Conservation (phyloP, 257 asterid species). For the Linaria vulgaris region DNA sequence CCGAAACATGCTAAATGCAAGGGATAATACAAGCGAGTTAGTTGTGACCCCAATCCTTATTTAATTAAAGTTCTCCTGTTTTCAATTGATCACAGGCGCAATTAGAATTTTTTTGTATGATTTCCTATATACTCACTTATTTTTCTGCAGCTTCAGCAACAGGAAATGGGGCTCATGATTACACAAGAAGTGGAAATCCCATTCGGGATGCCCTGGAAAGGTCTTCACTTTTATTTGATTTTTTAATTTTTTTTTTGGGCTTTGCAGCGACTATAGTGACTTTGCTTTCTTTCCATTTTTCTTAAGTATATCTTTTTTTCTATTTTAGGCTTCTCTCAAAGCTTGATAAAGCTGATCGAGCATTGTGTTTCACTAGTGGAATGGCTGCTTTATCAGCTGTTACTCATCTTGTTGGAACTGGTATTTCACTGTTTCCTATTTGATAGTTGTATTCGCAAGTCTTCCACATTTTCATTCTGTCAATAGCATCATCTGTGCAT, state of each 20-base stretch:
- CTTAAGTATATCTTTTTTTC: constrained; percentile 21
- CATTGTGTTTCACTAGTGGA: constrained; percentile 94
- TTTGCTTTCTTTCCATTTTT: constrained; percentile 2
- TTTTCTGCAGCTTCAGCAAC: constrained; percentile 82
- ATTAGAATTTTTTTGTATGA: too few relatives aligned
- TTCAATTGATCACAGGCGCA: neutral
- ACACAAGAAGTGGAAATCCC: constrained; percentile 98
- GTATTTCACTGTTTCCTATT: constrained; percentile 33
- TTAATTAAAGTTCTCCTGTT: neutral
- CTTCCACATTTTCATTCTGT: neutral
- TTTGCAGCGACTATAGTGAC: neutral
- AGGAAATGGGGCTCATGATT: constrained; percentile 74
- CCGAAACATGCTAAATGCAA: too few relatives aligned
- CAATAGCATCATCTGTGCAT: neutral
- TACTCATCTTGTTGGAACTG: constrained; percentile 74
- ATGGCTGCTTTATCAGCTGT: constrained; percentile 97
- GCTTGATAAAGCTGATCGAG: constrained; percentile 89
- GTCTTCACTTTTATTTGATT: constrained; percentile 40
- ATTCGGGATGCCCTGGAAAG: constrained; percentile 87
- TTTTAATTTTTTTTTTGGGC: too few relatives aligned
- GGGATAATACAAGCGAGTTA: too few relatives aligned
- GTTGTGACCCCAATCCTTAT: neutral
- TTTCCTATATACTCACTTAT: neutral
- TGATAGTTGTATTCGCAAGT: constrained; percentile 9
- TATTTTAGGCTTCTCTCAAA: constrained; percentile 74